Percentiles rank a stretch among this genome's conserved stretches.
These are phyloP conservation scores for Nannizziopsis barbatae DNA, from an alignment of 2,329 filamentous ascomycete genomes.

Conservation along the genomic window DNA sequence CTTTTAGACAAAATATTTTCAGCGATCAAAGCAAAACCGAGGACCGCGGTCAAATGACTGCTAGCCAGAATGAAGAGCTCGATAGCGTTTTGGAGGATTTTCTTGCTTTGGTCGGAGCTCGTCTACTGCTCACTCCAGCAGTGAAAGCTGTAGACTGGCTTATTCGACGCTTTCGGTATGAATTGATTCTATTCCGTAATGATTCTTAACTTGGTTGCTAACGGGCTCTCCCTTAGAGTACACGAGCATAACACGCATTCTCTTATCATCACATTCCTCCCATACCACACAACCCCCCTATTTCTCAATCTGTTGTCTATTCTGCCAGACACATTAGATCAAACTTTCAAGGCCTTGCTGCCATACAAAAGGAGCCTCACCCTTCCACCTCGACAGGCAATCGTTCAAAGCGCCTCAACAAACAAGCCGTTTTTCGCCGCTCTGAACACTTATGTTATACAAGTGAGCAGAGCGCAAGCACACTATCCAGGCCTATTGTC, in stretches of 20 bases:
- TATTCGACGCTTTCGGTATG: conserved; percentile 74
- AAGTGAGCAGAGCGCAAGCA: conserved; percentile 58
- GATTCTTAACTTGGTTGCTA: not conserved
- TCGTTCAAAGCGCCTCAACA: conserved; percentile 73
- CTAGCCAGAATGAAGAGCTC: conserved; percentile 68
- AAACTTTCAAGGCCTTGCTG: conserved; percentile 69
- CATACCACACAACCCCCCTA: conserved; percentile 75
- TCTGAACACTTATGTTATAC: conserved; percentile 68
- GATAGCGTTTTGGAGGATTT: conserved; percentile 71
- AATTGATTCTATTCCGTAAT: not conserved
- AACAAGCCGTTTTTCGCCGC: conserved; percentile 63
- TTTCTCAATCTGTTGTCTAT: conserved; percentile 84
- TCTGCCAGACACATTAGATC: conserved; percentile 59
- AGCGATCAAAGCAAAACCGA: conserved; percentile 85
- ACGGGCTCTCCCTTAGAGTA: conserved; percentile 44
- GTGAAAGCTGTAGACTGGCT: conserved; percentile 93
- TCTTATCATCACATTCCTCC: conserved; percentile 75
- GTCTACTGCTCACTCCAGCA: conserved; percentile 71
- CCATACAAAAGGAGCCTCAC: conserved; percentile 74
- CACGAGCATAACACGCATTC: conserved; percentile 80
- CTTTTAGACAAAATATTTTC: conserved; percentile 71
- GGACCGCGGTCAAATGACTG: conserved; percentile 75
- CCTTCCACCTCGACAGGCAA: conserved; percentile 63
- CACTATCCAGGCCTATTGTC: conserved; percentile 68
- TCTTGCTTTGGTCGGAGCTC: conserved; percentile 63